A percentile compares a stretch with the other conserved stretches of the same genome.
Conservation (phyloP, 2,329 filamentous ascomycete genomes). For the Penicillium hesseltinei region DNA sequence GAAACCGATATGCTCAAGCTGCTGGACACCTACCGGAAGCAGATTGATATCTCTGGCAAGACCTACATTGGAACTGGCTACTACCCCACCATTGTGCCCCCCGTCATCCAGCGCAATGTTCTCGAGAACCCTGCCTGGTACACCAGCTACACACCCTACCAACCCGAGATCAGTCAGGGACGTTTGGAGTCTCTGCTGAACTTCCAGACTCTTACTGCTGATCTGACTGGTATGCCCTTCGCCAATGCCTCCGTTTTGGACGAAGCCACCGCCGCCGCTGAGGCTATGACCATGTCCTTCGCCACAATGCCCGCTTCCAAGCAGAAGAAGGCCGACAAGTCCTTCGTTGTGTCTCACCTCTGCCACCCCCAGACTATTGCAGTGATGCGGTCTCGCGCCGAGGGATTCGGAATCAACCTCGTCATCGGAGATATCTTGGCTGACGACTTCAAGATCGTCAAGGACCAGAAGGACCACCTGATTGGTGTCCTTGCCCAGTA, state of each 20-base stretch:
- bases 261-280: conserved; percentile 86
- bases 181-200: conserved; percentile 88
- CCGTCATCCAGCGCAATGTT: conserved; percentile 89
- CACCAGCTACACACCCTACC: conserved; percentile 96
- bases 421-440: conserved; percentile 69
- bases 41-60: conserved; percentile 62
- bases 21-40: conserved; percentile 43
- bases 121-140: conserved; percentile 96
- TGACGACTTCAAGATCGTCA: conserved; percentile 62
- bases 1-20: conserved; percentile 45
- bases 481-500: conserved; percentile 94
- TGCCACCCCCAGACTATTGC: conserved; percentile 83
- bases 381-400: conserved; percentile 78
- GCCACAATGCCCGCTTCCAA: conserved; percentile 69
- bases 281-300: conserved; percentile 92
- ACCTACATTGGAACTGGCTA: conserved; percentile 84
- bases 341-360: conserved; percentile 77
- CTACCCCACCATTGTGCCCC: conserved; percentile 78
- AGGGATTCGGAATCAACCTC: conserved; percentile 86
- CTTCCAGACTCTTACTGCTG: conserved; percentile 89
- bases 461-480: conserved; percentile 74
- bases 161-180: conserved; percentile 95
- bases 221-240: conserved; percentile 81
- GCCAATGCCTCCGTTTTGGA: conserved; percentile 89
- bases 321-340: conserved; percentile 72